Base-by-base conservation (phyloP, 2,329 filamentous ascomycete species). In the Aspergillus aculeatinus region DNA sequence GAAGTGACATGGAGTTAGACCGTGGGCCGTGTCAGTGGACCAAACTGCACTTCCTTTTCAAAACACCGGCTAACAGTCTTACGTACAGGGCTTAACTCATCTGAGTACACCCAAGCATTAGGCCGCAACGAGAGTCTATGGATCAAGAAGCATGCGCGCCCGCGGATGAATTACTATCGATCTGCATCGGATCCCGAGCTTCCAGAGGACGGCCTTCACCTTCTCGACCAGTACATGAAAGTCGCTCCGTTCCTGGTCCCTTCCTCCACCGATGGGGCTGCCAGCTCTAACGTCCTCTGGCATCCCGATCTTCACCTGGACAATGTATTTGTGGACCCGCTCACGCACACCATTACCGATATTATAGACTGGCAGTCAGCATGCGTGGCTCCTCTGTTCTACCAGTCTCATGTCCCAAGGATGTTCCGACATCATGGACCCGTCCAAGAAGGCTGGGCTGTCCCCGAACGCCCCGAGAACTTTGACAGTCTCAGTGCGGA, bases 391-490 rank as follows among this genome's bases (percentile, higher is more conserved):
- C 68, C 68, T 5, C 33, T 72, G 2, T 73, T 73, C 53, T 72
- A 72, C 57, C 68, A 73, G 50, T 68, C 65, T 23, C 35, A 50
- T 19, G 57, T 75, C 44, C 73, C 73, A 14, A 65, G 66, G 57
- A 63, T 75, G 63, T 74, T 67, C 48, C 44, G 68, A 59, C 68
- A 74, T 62, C 50, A 56, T 60, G 57, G 70, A 2, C 65, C 61
- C 48, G 66, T 76, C 25, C 63, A 61, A 29, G 68, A 73, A 60
- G 72, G 68, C 47, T 74, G 70, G 72, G 60, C 64, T 21, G 59
- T 76, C 5, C 72, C 72, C 9, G 51, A 62, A 58, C 52, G 70
- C 51, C 72, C 73, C 0, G 67, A 69, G 11, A 61, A 68, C 27
- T 74, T 70, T 31, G 68, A 73, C 0, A 63, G 1, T 14, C 57